A percentile compares a stretch with the other conserved stretches of the same genome.
Conservation (phyloP, 352 stramenopile species). For the Globisporangium parvum region DNA sequence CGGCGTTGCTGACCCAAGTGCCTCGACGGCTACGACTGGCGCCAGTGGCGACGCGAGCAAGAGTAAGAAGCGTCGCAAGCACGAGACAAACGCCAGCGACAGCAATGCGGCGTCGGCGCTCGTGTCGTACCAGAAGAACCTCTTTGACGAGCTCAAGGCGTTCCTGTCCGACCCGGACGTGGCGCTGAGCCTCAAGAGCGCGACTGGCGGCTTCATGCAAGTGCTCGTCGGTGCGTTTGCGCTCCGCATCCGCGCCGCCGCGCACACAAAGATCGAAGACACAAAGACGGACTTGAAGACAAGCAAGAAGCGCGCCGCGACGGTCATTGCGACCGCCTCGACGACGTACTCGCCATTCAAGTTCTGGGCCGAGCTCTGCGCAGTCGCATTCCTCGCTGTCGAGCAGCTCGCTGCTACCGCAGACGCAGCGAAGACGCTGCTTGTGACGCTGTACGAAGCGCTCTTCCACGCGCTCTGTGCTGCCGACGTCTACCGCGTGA, state of each 20-base stretch:
- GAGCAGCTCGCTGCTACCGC: slow-evolving; percentile 11
- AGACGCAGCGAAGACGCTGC: slow-evolving; percentile 13
- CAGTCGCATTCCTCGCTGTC: slow-evolving; percentile 42
- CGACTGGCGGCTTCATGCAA: slow-evolving; percentile 49
- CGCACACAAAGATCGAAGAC: slow-evolving; percentile 63
- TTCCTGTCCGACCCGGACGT: slow-evolving; percentile 41
- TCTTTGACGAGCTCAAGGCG: slow-evolving; percentile 67
- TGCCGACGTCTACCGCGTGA: slow-evolving; percentile 77
- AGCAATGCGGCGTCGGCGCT: slow-evolving; percentile 17
- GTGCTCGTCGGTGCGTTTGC: slow-evolving; percentile 57
- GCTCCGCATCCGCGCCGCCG: slow-evolving; percentile 53
- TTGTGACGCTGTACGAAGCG: slow-evolving; percentile 45
- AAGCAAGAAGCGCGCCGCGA: slow-evolving; percentile 68
- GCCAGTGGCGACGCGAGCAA: slow-evolving; percentile 1
- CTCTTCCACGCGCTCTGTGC: slow-evolving; percentile 65
- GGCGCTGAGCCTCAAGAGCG: slow-evolving; percentile 29
- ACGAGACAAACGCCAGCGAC: slow-evolving; percentile 5
- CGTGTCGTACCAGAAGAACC: slow-evolving; percentile 72
- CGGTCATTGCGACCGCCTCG: slow-evolving; percentile 66
- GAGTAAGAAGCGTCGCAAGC: slow-evolving; percentile 43
- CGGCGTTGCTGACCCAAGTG: neutral
- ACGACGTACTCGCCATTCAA: slow-evolving; percentile 81
- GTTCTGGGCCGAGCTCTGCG: slow-evolving; percentile 82
- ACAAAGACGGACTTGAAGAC: slow-evolving; percentile 63
- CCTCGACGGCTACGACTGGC: neutral